Conservation (phyloP, 257 asterid species). For the Solanum paucissectum region DNA sequence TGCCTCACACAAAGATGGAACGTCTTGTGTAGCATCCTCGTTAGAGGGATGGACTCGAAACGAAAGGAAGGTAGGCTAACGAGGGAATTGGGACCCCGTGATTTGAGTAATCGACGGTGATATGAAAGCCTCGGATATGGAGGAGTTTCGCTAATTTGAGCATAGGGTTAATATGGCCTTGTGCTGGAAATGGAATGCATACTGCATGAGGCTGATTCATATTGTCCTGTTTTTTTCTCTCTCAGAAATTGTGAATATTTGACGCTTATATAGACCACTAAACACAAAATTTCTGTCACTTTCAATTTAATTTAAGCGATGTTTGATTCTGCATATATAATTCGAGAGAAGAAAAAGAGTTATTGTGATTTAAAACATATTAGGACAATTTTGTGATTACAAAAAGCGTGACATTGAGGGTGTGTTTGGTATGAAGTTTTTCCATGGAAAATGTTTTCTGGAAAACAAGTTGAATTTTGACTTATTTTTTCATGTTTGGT, state of each 20-base stretch:
- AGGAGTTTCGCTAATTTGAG: constrained; percentile 21
- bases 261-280: neutral
- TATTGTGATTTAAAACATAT: no score
- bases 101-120: constrained; percentile 1
- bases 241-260: neutral
- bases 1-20: constrained; percentile 5
- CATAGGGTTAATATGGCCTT: constrained; percentile 27
- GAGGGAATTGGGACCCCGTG: neutral
- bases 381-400: no score
- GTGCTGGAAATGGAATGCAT: constrained; percentile 24
- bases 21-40: constrained; percentile 11
- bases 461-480: no score
- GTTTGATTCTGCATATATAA: no score
- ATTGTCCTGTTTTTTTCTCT: neutral
- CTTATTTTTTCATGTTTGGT: no score
- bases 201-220: constrained; percentile 11
- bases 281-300: neutral
- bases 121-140: constrained; percentile 17
- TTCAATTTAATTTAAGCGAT: no score
- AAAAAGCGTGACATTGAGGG: no score
- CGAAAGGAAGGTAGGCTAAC: constrained; percentile 1
- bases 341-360: no score
- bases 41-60: constrained; percentile 17
- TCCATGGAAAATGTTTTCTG: no score
- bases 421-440: no score